Base-by-base conservation (phyloP, 164 flowering plant genomes). In the Cinnamomum chago region DNA sequence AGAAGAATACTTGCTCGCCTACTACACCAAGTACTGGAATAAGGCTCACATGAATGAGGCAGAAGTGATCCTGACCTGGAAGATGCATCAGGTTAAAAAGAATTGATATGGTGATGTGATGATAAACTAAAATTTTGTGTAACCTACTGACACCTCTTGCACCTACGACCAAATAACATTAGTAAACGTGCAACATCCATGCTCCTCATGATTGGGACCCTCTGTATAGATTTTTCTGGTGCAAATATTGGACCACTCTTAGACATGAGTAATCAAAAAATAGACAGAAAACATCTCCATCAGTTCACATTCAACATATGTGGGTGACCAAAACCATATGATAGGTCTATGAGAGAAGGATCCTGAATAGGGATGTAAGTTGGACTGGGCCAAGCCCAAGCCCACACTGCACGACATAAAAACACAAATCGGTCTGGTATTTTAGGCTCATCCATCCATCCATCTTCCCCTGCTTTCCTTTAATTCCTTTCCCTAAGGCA, bases 11-110 rank as follows among this genome's bases (percentile, higher is more conserved):
- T 80, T 95, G 99, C 84, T 95, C 99, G 77, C 99, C 99, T 47
- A 91, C 97, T 70, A 90, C 97, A 28, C 96, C 94, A 40, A 95
- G 80, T n/a, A 95, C 99, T 51, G 98, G 99, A 79, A 95, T 82
- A 76, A 95, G 94, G 89, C 98, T 95, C 79, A 93, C 95, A 76
- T 93, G 99, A 82, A 95, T 75, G 68, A 95, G 93, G 77, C 98
- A 93, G 81, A 95, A 95, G 77, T 95, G 91, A 67, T 90, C 91
- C 80, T 83, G 86, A 15, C 98, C 98, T 95, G 85, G 50, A 65
- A 51, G 77, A 20, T 1, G 68, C 70, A 51, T 58, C 15, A 33
- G 67, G 27, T 20, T 35, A 68, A 52, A 52, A 72, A 40, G 18
- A 17, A 22, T 18, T 17, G 17, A 7, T 27, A 52, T 52, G 35